These are phyloP conservation scores for Marchantia polymorpha DNA, from an alignment of 225 moss, liverwort and hornwort genomes.

Conservation along the genomic window DNA sequence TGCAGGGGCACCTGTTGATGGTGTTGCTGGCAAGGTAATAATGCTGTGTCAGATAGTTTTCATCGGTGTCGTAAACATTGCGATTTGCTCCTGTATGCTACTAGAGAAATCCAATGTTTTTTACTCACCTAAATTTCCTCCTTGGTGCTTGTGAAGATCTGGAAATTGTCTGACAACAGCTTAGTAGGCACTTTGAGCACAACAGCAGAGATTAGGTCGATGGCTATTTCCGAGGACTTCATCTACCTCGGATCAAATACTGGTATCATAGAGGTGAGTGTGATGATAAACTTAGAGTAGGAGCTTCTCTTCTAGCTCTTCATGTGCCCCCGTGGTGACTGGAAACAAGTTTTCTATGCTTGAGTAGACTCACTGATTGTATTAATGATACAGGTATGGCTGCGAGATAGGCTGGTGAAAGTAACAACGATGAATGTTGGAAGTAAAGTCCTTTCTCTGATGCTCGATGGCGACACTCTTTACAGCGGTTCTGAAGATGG, in stretches of 20 bases:
- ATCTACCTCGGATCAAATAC: constrained; percentile 39
- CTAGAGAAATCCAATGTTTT: neutral
- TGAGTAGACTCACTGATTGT: neutral
- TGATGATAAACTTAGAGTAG: neutral
- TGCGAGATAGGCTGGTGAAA: constrained; percentile 38
- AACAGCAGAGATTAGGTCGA: constrained; percentile 44
- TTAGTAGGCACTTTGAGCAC: constrained; percentile 27
- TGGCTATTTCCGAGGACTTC: constrained; percentile 49
- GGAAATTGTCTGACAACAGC: constrained; percentile 36
- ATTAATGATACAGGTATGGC: constrained; percentile 39
- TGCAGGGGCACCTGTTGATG: constrained; percentile 44
- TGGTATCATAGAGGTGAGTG: constrained; percentile 43
- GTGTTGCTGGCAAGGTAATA: constrained; percentile 41
- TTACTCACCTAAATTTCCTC: neutral
- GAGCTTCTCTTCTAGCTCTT: neutral
- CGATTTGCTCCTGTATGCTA: neutral
- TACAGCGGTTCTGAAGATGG: constrained; percentile 51
- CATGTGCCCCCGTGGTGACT: neutral
- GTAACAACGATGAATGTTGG: constrained; percentile 38
- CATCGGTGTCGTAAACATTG: too few relatives aligned
- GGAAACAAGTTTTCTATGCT: neutral
- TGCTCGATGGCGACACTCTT: constrained; percentile 42
- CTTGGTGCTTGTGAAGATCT: constrained; percentile 30
- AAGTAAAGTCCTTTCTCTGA: constrained; percentile 40
- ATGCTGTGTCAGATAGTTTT: too few relatives aligned